phyloP scores from a whole-genome alignment of 2,329 filamentous ascomycete species.

The Botrytis hyacinthi region DNA sequence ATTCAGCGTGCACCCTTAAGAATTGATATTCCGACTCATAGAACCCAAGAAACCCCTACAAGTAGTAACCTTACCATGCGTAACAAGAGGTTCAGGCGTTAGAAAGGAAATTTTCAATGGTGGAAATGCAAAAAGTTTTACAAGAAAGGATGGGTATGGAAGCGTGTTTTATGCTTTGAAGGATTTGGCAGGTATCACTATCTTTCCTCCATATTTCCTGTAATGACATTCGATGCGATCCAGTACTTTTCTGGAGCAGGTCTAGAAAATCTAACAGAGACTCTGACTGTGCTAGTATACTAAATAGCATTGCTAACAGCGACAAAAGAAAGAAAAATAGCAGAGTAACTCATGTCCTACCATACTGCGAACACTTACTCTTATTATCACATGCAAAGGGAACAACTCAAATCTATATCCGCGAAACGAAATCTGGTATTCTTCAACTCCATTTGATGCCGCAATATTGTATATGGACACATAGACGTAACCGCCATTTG shows the following conservation, averaged over 20 bases:
- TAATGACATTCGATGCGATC: too few species aligned
- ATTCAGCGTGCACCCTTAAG: too few species aligned
- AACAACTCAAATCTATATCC: not conserved
- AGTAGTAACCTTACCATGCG: too few species aligned
- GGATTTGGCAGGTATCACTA: not conserved
- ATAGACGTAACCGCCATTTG: not conserved
- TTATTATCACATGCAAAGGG: not conserved
- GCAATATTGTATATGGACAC: conserved; percentile 1
- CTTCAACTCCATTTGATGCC: conserved; percentile 4
- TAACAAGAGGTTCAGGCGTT: accelerated
- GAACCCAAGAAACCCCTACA: too few species aligned
- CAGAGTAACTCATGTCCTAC: not conserved
- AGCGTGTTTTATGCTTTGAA: not conserved
- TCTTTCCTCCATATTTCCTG: not conserved
- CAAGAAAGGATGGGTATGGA: not conserved
- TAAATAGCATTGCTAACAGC: not conserved
- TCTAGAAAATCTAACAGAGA: not conserved
- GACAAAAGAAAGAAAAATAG: not conserved
- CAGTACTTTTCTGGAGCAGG: not conserved
- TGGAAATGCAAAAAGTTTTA: not conserved
- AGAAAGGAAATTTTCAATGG: not conserved
- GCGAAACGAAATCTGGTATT: conserved; percentile 1
- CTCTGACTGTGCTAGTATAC: not conserved
- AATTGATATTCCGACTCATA: too few species aligned
- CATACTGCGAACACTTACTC: not conserved